Evolutionary conservation across 768 basidiomycete species (phyloP).

Genomic region (Exsudoporus frostii): DNA sequence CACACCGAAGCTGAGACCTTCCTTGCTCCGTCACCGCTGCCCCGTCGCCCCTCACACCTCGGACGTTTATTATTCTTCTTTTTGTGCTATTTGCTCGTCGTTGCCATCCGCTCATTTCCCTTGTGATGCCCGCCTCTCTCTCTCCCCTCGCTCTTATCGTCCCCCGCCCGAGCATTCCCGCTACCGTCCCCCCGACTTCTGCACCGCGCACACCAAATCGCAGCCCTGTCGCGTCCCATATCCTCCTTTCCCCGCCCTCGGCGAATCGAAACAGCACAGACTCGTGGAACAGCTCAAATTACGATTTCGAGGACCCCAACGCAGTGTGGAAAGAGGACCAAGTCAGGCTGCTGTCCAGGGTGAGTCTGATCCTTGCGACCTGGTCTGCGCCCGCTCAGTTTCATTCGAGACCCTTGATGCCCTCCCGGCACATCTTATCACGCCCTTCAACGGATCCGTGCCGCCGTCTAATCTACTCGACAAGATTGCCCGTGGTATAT

Average conservation of each 20-base stretch:
- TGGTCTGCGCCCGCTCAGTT: conserved; percentile 5
- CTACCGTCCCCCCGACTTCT: conserved; percentile 27
- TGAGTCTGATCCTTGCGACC: conserved; percentile 30
- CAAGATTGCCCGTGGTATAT: conserved; percentile 77
- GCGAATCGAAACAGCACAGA: conserved; percentile 65
- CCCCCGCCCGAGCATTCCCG: conserved; percentile 50
- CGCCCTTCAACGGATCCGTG: conserved; percentile 80
- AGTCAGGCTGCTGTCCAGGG: conserved; percentile 61
- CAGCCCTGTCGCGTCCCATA: conserved; percentile 51
- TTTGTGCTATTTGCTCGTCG: conserved; percentile 9
- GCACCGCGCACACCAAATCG: conserved; percentile 60
- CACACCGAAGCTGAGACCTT: conserved; percentile 18
- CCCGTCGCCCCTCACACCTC: conserved; percentile 4
- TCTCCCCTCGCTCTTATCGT: conserved; percentile 60
- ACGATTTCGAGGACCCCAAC: conserved; percentile 57
- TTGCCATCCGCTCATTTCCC: conserved; percentile 51
- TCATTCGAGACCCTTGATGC: conserved; percentile 65
- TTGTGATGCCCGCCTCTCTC: conserved; percentile 42
- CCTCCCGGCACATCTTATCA: conserved; percentile 78
- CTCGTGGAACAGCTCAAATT: conserved; percentile 82
- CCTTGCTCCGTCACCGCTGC: conserved; percentile 11
- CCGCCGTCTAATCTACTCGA: conserved; percentile 85
- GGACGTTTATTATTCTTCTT: conserved; percentile 24
- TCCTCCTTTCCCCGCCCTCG: conserved; percentile 44
- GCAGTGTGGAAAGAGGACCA: conserved; percentile 78